Evolutionary conservation across 1,284 basidiomycete species (phyloP), one percentile per base, ranked within the genome.

Genomic region (Ganoderma meredithae): DNA sequence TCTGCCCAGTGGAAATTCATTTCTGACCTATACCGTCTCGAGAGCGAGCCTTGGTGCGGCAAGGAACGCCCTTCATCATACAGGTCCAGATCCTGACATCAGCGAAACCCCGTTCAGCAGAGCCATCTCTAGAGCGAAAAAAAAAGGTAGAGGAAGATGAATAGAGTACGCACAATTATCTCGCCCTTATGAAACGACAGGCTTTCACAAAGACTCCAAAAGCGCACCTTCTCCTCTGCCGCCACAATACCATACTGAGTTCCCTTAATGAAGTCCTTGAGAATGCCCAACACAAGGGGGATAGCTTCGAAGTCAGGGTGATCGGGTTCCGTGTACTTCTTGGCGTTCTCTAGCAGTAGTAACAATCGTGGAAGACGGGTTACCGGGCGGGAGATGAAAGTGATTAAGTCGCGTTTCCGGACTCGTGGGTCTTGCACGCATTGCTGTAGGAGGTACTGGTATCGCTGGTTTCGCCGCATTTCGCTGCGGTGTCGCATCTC

Each of bases 241-340:
- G 89, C 91, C 69, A 89, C 91, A 65, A 96, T 95, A 1, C 95
- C 95, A 1, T 93, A 93, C 76, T 95, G 89, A 0, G 91, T 92
- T 70, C 89, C 89, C 82, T 91, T 93, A 69, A 95, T 84, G 73
- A 88, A 89, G 62, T 89, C 87, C 52, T 83, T 86, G 63, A 94
- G 73, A 7, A 93, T 85, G 22, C 82, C 82, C 41, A 91, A 72
- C 13, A 92, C 85, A 5, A 93, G 82, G 1, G 91, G 91, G 10
- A 95, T 81, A 1, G 84, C 86, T 69, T 93, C 90, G 55, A 85
- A 76, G 77, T 95, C 93, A 0, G 89, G 87, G 74, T 93, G 91
- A 25, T 87, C 84, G 40, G 81, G 72, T 9, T 76, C 88, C 0
- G 93, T 94, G 53, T 86, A 79, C 74, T 93, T 91, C 65, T 88